Base-by-base conservation (phyloP, 2,329 filamentous ascomycete genomes). In the Harringtonia aguacate region DNA sequence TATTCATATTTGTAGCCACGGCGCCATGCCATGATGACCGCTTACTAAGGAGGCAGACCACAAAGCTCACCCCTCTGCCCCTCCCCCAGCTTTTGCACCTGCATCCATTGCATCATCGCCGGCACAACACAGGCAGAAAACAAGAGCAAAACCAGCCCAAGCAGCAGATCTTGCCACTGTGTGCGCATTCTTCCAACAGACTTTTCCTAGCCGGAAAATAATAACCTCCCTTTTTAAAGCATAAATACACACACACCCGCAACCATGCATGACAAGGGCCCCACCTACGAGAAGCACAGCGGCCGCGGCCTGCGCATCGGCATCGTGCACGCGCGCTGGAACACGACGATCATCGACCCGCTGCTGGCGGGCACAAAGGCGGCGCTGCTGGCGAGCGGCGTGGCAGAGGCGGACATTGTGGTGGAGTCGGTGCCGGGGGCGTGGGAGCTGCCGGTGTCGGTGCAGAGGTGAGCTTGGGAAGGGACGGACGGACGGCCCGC, bases 291-390 rank as follows among this genome's bases (percentile, higher is more conserved):
- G 59, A 67, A 73, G 54, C 72, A 78, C 63, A 71, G 81, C 60
- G 84, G 85, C 62, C 78, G 78, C 56, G 72, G 70, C 57, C 77
- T 98, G 51, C 86, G 92, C 59, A 82, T 98, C 60, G 90, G 85
- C 60, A 97, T 98, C 60, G 77, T 98, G 47, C 92, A 97, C 68
- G 90, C 90, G 47, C 81, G 92, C 57, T 98, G 92, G 92, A 98
- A 98, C 69, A 74, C 73, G 52, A 75, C 74, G 53, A 86, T 98
- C 61, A 95, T 97, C 64, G 80, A 85, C 47, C 80, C 87, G 43
- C 79, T 98, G 46, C 74, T 98, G 48, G 70, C 75, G 42, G 92
- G 92, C 52, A 79, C 86, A 37, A 86, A 83, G 65, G 81, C 82
- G 55, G 82, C 82, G 59, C 79, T 98, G 45, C 68, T 82, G 29